Percentiles rank a stretch among this genome's conserved stretches.
Conservation (phyloP, 768 basidiomycete species). For the Boletus reticuloceps region DNA sequence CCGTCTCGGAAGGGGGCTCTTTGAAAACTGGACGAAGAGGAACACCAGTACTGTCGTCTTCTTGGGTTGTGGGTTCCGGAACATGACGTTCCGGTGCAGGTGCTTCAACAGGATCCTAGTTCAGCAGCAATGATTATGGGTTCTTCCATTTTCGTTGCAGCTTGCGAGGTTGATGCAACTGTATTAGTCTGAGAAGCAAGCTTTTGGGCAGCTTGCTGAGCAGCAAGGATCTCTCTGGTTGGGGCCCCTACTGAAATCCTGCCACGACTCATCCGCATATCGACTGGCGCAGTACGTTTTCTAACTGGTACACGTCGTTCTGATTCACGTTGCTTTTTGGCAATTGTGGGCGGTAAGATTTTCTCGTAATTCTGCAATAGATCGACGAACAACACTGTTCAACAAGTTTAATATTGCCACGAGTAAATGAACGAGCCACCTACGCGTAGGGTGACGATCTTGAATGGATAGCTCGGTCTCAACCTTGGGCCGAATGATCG, state of each 20-base stretch:
- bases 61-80: slow-evolving; percentile 3
- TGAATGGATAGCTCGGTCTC: slow-evolving; percentile 88
- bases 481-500: slow-evolving; percentile 74
- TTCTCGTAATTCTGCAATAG: slow-evolving; percentile 71
- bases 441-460: slow-evolving; percentile 82
- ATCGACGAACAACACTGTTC: slow-evolving; percentile 78
- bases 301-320: slow-evolving; percentile 80
- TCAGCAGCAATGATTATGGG: slow-evolving; percentile 13
- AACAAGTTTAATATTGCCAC: not conserved
- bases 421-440: slow-evolving; percentile 21
- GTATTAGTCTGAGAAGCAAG: slow-evolving; percentile 34
- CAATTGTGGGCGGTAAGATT: slow-evolving; percentile 78
- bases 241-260: slow-evolving; percentile 72
- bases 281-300: slow-evolving; percentile 84
- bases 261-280: slow-evolving; percentile 83
- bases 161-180: slow-evolving; percentile 14
- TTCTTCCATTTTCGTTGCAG: slow-evolving; percentile 17
- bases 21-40: slow-evolving; percentile 51
- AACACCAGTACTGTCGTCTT: slow-evolving; percentile 9
- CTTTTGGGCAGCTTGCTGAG: slow-evolving; percentile 62
- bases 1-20: slow-evolving; percentile 51
- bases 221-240: slow-evolving; percentile 65
- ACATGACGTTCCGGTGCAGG: not conserved
- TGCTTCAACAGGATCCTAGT: slow-evolving; percentile 11
- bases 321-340: slow-evolving; percentile 83